These are phyloP conservation scores for Boletus semigastroideus DNA, from an alignment of 1,284 basidiomycete genomes.

Conservation along the genomic window DNA sequence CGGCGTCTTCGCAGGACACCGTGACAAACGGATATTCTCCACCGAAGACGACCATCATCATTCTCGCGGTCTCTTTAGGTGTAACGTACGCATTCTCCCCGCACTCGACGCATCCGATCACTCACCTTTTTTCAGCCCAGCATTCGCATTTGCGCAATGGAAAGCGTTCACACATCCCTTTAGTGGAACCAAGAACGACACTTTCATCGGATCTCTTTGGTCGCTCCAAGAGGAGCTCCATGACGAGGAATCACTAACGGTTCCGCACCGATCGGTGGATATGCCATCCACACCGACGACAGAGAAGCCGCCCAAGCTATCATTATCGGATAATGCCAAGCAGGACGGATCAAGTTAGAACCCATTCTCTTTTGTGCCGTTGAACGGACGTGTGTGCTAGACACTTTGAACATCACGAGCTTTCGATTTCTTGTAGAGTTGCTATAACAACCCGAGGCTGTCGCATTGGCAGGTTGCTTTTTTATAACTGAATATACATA, in stretches of 20 bases:
- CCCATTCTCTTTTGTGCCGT: slow-evolving; percentile 1
- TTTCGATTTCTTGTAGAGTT: slow-evolving; percentile 17
- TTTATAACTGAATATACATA: slow-evolving; percentile 9
- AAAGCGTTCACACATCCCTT: slow-evolving; percentile 28
- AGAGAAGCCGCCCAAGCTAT: slow-evolving; percentile 15
- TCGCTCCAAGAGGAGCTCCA: slow-evolving; percentile 19
- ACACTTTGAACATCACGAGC: background rate
- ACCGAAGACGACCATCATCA: slow-evolving; percentile 42
- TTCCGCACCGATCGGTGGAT: slow-evolving; percentile 11
- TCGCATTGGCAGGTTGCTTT: slow-evolving; percentile 8
- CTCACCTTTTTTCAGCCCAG: slow-evolving; percentile 17
- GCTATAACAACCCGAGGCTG: slow-evolving; percentile 18
- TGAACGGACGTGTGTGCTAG: slow-evolving; percentile 2
- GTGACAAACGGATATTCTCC: slow-evolving; percentile 47
- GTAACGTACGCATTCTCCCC: slow-evolving; percentile 33
- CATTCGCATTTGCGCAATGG: slow-evolving; percentile 34
- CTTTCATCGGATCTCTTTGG: slow-evolving; percentile 23
- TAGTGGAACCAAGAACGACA: slow-evolving; percentile 15
- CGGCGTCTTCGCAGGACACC: slow-evolving; percentile 40
- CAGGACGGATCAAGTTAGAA: slow-evolving; percentile 7
- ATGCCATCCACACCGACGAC: slow-evolving; percentile 20
- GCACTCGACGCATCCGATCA: background rate
- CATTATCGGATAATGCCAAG: slow-evolving; percentile 8
- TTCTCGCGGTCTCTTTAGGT: slow-evolving; percentile 47
- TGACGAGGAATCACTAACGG: slow-evolving; percentile 20